Conservation (phyloP, 495 filamentous ascomycete genomes). For the Astrothelium subdiscretum region DNA sequence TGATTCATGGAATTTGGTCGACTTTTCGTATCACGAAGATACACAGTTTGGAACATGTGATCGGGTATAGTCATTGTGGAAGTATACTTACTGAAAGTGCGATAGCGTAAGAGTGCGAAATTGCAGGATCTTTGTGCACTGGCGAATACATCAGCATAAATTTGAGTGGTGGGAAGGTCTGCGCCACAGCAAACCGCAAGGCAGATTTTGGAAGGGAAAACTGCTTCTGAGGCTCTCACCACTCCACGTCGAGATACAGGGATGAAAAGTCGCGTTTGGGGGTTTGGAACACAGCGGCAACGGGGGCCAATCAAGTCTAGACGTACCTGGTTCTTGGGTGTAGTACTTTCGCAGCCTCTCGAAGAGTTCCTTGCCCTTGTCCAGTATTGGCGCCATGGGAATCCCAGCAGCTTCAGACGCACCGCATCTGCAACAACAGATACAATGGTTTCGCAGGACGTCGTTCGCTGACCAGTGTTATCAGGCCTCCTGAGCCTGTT, state of each 20-base stretch:
- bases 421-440: not conserved
- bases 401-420: not conserved
- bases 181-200: not conserved
- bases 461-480: not conserved
- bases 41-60: not conserved
- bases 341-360: not conserved
- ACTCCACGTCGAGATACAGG: not conserved
- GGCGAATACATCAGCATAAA: not conserved
- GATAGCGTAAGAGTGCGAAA: not conserved
- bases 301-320: not conserved
- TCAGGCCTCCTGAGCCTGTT: not conserved
- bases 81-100: constrained; percentile 3
- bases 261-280: not conserved
- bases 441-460: not conserved
- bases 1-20: not conserved
- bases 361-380: not conserved
- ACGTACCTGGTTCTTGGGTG: not conserved
- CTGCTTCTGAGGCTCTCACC: not conserved
- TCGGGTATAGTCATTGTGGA: not conserved
- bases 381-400: not conserved
- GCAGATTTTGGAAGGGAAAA: not conserved
- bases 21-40: not conserved
- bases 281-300: not conserved
- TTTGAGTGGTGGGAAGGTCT: not conserved
- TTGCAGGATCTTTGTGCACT: not conserved